phyloP scores from a whole-genome alignment of 805 yeast genomes.

The Ogataea neopini region DNA sequence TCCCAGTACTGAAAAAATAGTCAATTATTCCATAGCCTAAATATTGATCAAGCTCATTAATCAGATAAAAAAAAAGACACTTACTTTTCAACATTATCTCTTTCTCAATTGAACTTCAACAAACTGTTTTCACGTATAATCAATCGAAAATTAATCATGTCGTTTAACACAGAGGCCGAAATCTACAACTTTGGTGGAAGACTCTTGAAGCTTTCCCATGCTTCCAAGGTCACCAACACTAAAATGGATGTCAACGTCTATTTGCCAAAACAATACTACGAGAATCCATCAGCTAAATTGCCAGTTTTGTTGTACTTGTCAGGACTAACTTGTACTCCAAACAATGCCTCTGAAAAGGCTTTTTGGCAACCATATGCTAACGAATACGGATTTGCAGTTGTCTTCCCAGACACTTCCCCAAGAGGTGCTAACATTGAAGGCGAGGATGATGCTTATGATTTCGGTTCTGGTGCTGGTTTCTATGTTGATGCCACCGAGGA shows the following conservation, averaged over 20 bases:
- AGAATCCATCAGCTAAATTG: constrained; percentile 39
- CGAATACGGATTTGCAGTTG: constrained; percentile 80
- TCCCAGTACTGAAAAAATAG: not conserved
- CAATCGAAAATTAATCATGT: constrained; percentile 35
- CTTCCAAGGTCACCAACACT: constrained; percentile 63
- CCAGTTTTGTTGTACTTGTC: constrained; percentile 83
- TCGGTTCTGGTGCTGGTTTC: constrained; percentile 95
- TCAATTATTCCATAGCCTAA: constrained; percentile 1
- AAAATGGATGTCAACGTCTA: constrained; percentile 83
- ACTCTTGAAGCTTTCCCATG: constrained; percentile 72
- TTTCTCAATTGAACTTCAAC: not conserved
- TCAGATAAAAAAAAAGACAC: too few relatives aligned
- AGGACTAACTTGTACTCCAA: constrained; percentile 91
- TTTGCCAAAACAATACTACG: constrained; percentile 59
- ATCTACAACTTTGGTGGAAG: constrained; percentile 73
- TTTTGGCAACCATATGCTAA: constrained; percentile 80
- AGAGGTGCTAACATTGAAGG: constrained; percentile 78
- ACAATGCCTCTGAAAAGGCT: constrained; percentile 93
- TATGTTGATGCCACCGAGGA: constrained; percentile 80
- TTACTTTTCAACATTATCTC: too few relatives aligned
- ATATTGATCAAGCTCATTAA: not conserved
- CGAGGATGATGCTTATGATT: constrained; percentile 73
- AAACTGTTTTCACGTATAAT: not conserved
- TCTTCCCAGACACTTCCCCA: constrained; percentile 97
- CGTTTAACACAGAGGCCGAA: constrained; percentile 53